Percentiles rank a stretch among this genome's conserved stretches.
Evolutionary conservation across 371 early-diverging fungal species (phyloP).

Genomic region (Actinomucor elegans): DNA sequence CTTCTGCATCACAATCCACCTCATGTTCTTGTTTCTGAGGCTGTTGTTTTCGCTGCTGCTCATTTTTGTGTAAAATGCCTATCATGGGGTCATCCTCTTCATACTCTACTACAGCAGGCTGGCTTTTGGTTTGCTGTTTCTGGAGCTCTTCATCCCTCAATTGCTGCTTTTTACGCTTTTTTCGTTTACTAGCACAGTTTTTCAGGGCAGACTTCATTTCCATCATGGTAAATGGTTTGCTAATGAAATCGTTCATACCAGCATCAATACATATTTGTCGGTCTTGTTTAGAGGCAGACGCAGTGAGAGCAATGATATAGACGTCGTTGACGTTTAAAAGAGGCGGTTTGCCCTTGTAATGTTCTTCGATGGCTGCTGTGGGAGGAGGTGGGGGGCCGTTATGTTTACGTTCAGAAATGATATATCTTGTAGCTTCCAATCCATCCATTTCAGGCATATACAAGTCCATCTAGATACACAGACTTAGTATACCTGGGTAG

Average conservation of each 20-base stretch:
- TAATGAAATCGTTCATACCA: constrained; percentile 65
- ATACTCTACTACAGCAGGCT: too few relatives aligned
- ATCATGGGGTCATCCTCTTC: too few relatives aligned
- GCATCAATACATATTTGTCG: constrained; percentile 60
- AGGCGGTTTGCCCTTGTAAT: background rate
- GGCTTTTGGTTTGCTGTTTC: too few relatives aligned
- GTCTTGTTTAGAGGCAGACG: constrained; percentile 57
- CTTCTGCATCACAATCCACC: too few relatives aligned
- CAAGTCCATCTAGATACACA: constrained; percentile 50
- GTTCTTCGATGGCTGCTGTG: background rate
- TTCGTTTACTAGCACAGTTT: constrained; percentile 19
- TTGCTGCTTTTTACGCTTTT: constrained; percentile 9
- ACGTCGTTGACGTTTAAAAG: constrained; percentile 40
- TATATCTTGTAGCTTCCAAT: constrained; percentile 43
- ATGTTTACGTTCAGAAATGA: constrained; percentile 32
- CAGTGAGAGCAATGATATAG: constrained; percentile 63
- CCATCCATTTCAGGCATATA: constrained; percentile 58
- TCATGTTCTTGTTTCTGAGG: too few relatives aligned
- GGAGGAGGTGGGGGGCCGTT: background rate
- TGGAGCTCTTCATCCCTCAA: background rate
- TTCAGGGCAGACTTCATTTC: constrained; percentile 55
- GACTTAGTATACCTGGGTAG: too few relatives aligned
- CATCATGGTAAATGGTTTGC: constrained; percentile 57
- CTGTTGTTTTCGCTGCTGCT: too few relatives aligned
- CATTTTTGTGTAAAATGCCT: too few relatives aligned